Evolutionary conservation across 306 rosid genomes (phyloP), one percentile per base, ranked within the genome.

Genomic region (Begonia fuchsioides): DNA sequence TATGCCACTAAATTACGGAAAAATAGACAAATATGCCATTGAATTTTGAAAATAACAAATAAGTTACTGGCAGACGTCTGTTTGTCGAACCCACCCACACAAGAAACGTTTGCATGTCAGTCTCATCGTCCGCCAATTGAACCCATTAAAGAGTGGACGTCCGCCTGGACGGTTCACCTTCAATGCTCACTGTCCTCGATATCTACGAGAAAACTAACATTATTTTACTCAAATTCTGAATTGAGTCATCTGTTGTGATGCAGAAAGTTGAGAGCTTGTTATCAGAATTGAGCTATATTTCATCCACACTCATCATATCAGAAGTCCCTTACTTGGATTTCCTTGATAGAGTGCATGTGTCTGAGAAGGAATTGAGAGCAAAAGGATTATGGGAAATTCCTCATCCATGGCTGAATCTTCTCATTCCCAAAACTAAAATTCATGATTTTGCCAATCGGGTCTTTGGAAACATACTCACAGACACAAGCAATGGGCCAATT

Each of bases 331-430:
- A 79, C 71, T 62, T 79, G 54, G 77, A 82, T 51, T 92, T 92
- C 68, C 77, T 92, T 15, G 82, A 92, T 14, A 80, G 96, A 60
- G 98, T 92, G 43, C 98, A 92, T 47, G 60, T 69, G 39, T 82
- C 94, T 11, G 83, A 71, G 73, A 60, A 17, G 66, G 71, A 77
- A 63, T 76, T 92, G 20, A 68, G 77, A 73, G 79, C 58, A 39
- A 73, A 82, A 59, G 93, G 86, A 32, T 67, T 85, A 43, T 85
- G 87, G 96, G 94, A 92, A 44, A 72, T 92, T 71, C 96, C 93
- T 46, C 98, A 85, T 53, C 98, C 98, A 15, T 92, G 98, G 98
- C 62, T 92, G 62, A 92, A 92, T 71, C 75, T 92, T 46, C 64
- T 92, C 8, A 52, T 92, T 49, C 96, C 93, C 12, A 79, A 65